Percentiles rank a stretch among this genome's conserved stretches.
Evolutionary conservation across 2,329 filamentous ascomycete species (phyloP).

Genomic region (Pseudopithomyces maydicus): DNA sequence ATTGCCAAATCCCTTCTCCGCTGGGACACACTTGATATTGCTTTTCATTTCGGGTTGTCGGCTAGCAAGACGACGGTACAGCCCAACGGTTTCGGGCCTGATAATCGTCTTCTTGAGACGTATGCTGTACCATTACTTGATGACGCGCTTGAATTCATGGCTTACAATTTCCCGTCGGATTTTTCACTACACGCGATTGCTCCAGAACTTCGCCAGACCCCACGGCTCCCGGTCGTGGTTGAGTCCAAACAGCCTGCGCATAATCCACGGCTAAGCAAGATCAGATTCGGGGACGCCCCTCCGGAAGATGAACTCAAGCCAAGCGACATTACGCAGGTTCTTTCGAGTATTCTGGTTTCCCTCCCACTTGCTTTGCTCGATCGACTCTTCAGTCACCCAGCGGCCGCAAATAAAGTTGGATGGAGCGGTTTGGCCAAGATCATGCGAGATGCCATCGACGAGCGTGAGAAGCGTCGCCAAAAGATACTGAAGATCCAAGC

Average conservation of each 20-base stretch:
- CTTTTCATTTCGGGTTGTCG: slow-evolving; percentile 63
- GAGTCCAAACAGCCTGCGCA: slow-evolving; percentile 45
- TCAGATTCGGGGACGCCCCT: slow-evolving; percentile 73
- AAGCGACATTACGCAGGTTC: slow-evolving; percentile 50
- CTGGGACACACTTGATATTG: slow-evolving; percentile 67
- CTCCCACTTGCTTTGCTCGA: slow-evolving; percentile 71
- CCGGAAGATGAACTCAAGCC: slow-evolving; percentile 47
- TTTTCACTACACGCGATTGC: slow-evolving; percentile 64
- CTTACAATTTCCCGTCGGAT: slow-evolving; percentile 62
- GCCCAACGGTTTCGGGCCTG: slow-evolving; percentile 15
- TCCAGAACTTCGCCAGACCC: slow-evolving; percentile 53
- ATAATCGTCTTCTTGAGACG: slow-evolving; percentile 54
- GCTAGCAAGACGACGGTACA: slow-evolving; percentile 38
- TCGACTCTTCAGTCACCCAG: slow-evolving; percentile 66
- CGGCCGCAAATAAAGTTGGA: slow-evolving; percentile 55
- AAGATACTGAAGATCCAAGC: slow-evolving; percentile 34
- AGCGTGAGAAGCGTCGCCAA: slow-evolving; percentile 49
- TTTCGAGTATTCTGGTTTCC: slow-evolving; percentile 72
- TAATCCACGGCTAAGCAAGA: slow-evolving; percentile 64
- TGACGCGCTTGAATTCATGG: slow-evolving; percentile 63
- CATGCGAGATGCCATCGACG: slow-evolving; percentile 49
- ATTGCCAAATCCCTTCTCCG: slow-evolving; percentile 63
- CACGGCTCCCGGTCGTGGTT: slow-evolving; percentile 50
- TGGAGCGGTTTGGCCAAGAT: slow-evolving; percentile 45
- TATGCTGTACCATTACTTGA: slow-evolving; percentile 61